These are phyloP conservation scores for Geotrichum histeridarum DNA, from an alignment of 1,139 yeast species.

Conservation along the genomic window DNA sequence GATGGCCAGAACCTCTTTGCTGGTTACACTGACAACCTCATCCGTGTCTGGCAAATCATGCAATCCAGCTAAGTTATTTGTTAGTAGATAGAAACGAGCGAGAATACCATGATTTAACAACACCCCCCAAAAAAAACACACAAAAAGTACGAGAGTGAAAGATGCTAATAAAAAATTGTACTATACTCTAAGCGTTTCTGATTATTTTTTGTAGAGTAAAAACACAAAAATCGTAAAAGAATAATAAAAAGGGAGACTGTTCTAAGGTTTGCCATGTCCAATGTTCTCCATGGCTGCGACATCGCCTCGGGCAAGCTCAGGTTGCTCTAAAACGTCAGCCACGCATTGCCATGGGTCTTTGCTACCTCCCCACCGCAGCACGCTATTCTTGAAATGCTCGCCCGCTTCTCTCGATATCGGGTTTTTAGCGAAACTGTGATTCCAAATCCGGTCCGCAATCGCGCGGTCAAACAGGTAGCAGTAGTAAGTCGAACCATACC, in stretches of 20 bases:
- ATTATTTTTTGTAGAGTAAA: neutral
- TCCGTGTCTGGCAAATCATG: slow-evolving; percentile 99
- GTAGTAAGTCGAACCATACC: slow-evolving; percentile 92
- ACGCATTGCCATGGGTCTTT: slow-evolving; percentile 84
- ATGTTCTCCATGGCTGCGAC: slow-evolving; percentile 67
- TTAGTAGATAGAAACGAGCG: slow-evolving; percentile 5
- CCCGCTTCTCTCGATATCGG: slow-evolving; percentile 76
- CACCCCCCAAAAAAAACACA: neutral
- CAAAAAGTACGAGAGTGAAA: too few species aligned
- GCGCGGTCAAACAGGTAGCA: slow-evolving; percentile 90
- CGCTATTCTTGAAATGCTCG: slow-evolving; percentile 59
- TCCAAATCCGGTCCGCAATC: slow-evolving; percentile 84
- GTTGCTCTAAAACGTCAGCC: slow-evolving; percentile 67
- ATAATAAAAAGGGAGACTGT: slow-evolving; percentile 3
- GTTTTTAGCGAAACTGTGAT: slow-evolving; percentile 52
- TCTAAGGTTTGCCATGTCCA: slow-evolving; percentile 3
- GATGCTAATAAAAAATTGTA: neutral
- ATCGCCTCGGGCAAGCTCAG: slow-evolving; percentile 61
- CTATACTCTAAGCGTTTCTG: neutral
- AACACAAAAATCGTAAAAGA: neutral
- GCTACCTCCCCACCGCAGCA: slow-evolving; percentile 91
- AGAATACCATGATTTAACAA: slow-evolving; percentile 8
- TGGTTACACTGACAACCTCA: slow-evolving; percentile 98
- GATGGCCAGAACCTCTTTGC: slow-evolving; percentile 99
- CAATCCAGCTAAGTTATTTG: slow-evolving; percentile 54